phyloP scores from a whole-genome alignment of 305 asterid genomes.

The Fraxinus baroniana region DNA sequence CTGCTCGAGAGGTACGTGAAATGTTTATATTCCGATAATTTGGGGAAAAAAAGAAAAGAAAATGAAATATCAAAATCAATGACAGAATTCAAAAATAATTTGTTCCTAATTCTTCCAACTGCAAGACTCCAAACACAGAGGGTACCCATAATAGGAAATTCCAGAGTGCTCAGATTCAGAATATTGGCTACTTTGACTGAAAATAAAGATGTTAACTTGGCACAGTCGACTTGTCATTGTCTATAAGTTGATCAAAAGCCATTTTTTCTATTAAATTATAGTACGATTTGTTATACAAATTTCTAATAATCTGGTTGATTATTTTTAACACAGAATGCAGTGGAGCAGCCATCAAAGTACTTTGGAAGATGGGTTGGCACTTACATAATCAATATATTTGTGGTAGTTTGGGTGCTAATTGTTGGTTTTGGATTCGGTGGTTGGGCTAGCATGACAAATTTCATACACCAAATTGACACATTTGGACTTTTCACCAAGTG shows the following conservation, averaged over 20 bases:
- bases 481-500: constrained; percentile 84
- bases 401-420: constrained; percentile 67
- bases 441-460: constrained; percentile 74
- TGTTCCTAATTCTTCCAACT: not conserved
- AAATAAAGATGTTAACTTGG: not conserved
- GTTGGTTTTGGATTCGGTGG: constrained; percentile 87
- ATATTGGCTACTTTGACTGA: not conserved
- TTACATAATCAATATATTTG: constrained; percentile 50
- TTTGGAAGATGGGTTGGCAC: constrained; percentile 67
- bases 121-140: not conserved
- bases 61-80: not conserved
- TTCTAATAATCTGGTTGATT: not conserved
- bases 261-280: too few species aligned
- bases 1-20: constrained; percentile 45
- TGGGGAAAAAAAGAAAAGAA: not conserved
- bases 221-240: not conserved
- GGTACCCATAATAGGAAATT: not conserved
- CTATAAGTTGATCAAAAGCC: not conserved
- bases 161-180: not conserved
- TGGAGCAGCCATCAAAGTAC: constrained; percentile 63
- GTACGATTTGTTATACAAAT: not conserved
- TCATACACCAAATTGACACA: constrained; percentile 68
- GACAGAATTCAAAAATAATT: not conserved
- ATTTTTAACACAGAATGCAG: constrained; percentile 53
- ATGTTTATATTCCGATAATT: not conserved